phyloP scores from a whole-genome alignment of 345 rosid genomes.

The Salix udensis region DNA sequence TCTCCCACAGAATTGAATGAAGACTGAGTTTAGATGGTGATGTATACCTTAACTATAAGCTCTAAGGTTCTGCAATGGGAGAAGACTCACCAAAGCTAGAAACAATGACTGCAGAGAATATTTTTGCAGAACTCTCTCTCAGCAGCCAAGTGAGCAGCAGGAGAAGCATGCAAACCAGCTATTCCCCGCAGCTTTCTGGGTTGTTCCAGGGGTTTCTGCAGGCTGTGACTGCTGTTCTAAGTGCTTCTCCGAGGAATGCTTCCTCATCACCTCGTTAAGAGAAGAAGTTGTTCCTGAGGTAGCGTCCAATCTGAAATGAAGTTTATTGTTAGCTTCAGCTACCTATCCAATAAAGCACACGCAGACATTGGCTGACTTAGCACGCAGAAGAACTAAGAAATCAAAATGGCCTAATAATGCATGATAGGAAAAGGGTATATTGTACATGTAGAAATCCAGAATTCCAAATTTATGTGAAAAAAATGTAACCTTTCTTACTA shows the following conservation, averaged over 20 bases:
- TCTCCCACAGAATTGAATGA: not conserved
- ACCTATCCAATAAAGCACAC: not conserved
- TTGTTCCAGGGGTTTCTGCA: conserved; percentile 5
- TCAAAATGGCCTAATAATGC: not conserved
- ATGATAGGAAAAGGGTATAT: not conserved
- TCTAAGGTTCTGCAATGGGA: not conserved
- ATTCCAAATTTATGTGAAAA: not conserved
- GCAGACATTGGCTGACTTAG: not conserved
- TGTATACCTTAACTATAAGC: not conserved
- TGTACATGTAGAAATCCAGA: not conserved
- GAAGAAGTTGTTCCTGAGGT: conserved; percentile 22
- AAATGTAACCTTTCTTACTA: not conserved
- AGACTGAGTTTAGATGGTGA: not conserved
- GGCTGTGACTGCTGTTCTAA: conserved; percentile 6
- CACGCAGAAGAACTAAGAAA: not conserved
- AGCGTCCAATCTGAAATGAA: conserved; percentile 35
- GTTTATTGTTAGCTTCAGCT: not conserved
- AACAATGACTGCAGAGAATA: not conserved
- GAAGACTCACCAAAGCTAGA: not conserved
- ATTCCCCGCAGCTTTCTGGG: conserved; percentile 9
- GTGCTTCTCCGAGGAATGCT: conserved; percentile 3
- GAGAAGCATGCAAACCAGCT: conserved; percentile 58
- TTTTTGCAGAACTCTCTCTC: not conserved
- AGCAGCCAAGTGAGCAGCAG: conserved; percentile 36
- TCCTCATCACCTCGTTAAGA: not conserved